A percentile compares a stretch with the other conserved stretches of the same genome.
These are phyloP conservation scores for Aurifilum marmelostoma DNA, from an alignment of 2,329 filamentous ascomycete species.

Conservation along the genomic window DNA sequence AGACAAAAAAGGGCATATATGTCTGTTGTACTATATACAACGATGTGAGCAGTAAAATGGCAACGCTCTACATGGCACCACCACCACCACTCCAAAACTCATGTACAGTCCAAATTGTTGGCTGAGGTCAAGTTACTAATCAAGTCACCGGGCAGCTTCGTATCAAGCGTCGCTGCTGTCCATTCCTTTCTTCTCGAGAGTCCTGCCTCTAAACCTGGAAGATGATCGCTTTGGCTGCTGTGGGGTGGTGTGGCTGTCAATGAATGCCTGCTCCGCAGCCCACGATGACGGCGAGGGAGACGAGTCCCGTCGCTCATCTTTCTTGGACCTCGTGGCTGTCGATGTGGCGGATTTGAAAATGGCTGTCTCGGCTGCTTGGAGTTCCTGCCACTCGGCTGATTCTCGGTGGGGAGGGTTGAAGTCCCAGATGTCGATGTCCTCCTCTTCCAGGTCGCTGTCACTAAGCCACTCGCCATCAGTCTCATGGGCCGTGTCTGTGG, in stretches of 20 bases:
- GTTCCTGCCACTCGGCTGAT: not conserved
- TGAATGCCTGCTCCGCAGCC: not conserved
- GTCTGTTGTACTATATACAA: not conserved
- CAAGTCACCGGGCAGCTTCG: not conserved
- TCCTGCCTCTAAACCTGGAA: not conserved
- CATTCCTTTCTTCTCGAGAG: not conserved
- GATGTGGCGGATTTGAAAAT: not conserved
- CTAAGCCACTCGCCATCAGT: slow-evolving; percentile 11
- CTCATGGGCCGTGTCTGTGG: not conserved
- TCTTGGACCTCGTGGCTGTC: not conserved
- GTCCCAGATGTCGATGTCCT: slow-evolving; percentile 10
- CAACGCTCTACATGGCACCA: not conserved
- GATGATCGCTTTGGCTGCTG: not conserved
- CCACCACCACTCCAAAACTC: not conserved
- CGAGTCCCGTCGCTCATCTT: not conserved
- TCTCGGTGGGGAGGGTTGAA: not conserved
- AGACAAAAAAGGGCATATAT: not conserved
- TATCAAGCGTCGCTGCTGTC: not conserved
- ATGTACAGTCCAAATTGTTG: not conserved
- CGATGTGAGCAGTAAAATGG: not conserved
- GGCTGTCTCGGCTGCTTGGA: slow-evolving; percentile 9
- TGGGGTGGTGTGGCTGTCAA: not conserved
- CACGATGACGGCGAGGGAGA: not conserved
- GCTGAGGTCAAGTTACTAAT: not conserved
- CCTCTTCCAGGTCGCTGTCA: slow-evolving; percentile 9